Base-by-base conservation (phyloP, 495 filamentous ascomycete genomes). In the Poronia punctata region DNA sequence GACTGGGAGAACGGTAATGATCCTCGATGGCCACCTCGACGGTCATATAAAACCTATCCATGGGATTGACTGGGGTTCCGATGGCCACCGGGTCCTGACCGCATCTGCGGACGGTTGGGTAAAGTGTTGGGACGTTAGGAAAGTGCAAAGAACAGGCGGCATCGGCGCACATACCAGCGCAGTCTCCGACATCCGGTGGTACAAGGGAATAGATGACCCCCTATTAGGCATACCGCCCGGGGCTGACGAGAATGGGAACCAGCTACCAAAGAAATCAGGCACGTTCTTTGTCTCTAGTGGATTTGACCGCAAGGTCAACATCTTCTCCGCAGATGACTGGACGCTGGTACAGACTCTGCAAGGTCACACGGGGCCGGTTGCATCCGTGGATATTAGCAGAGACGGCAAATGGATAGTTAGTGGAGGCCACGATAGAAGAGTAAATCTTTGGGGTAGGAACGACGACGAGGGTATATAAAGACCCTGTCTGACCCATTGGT, bases 321-420 rank as follows among this genome's bases (percentile, higher is more conserved):
- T 97, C 32, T 96, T 90, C 62, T 94, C 88, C 14, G 88, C 86
- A 1, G 92, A 97, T 57, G 92, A 97, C 60, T 97, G 93, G 92
- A 81, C 84, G 2, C 70, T 92, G 29, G 79, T 87, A 38, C 93
- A 93, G 64, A 82, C 80, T 7, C 64, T 99, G 50, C 86, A 80
- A 48, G 93, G 89, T 3, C 92, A 99, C 62, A 83, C 86, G 1
- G 88, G 86, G 7, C 89, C 93, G 37, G 89, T 97, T 18, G 74
- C 93, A 19, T 89, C 86, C 50, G 82, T 83, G 7, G 92, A 99
- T 68, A 76, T 94, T 27, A 88, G 80, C 53, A 63, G 71, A 40
- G 87, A 97, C 63, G 84, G 78, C 19, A 80, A 72, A 55, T 99
- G 89, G 86, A 90, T 99, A 64, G 83, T 85, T 2, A 94, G 86